These are phyloP conservation scores for Talaromyces nanjingensis DNA, from an alignment of 495 filamentous ascomycete species.

Conservation along the genomic window DNA sequence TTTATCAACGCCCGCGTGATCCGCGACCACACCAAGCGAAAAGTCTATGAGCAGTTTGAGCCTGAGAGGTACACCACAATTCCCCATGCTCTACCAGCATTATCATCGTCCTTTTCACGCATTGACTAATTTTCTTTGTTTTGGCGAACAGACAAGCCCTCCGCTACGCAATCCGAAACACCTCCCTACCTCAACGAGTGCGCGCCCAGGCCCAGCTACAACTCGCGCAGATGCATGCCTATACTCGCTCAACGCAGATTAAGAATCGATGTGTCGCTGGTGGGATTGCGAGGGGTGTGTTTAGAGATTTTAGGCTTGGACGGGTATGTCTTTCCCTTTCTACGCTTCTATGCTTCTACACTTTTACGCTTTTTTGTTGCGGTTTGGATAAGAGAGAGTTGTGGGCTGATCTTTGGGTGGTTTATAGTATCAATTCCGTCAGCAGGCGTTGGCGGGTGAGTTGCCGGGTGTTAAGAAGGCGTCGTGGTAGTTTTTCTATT, in stretches of 20 bases:
- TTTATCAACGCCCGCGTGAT: slow-evolving; percentile 78
- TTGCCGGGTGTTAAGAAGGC: slow-evolving; percentile 93
- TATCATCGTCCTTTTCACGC: neutral
- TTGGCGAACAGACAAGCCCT: slow-evolving; percentile 74
- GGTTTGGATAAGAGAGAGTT: neutral
- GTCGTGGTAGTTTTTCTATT: slow-evolving; percentile 61
- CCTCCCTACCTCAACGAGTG: slow-evolving; percentile 68
- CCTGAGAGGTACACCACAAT: slow-evolving; percentile 67
- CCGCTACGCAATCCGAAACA: slow-evolving; percentile 90
- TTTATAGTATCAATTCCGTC: slow-evolving; percentile 78
- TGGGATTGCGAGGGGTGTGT: slow-evolving; percentile 76
- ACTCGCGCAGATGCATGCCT: slow-evolving; percentile 88
- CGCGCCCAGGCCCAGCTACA: slow-evolving; percentile 88
- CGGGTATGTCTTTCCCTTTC: slow-evolving; percentile 52
- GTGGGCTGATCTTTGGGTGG: slow-evolving; percentile 4
- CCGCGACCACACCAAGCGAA: slow-evolving; percentile 91
- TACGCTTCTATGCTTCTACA: too few relatives aligned
- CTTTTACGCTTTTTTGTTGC: too few relatives aligned
- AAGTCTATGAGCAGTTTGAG: slow-evolving; percentile 80
- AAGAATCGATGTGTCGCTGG: slow-evolving; percentile 86
- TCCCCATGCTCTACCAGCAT: slow-evolving; percentile 24
- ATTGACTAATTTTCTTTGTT: slow-evolving; percentile 4
- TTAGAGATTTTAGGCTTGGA: slow-evolving; percentile 84
- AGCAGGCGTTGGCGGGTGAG: slow-evolving; percentile 81
- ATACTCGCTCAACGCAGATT: slow-evolving; percentile 89